Evolutionary conservation across 352 stramenopile genomes (phyloP), one percentile per base, ranked within the genome.

Genomic region (Phytophthora idaei): DNA sequence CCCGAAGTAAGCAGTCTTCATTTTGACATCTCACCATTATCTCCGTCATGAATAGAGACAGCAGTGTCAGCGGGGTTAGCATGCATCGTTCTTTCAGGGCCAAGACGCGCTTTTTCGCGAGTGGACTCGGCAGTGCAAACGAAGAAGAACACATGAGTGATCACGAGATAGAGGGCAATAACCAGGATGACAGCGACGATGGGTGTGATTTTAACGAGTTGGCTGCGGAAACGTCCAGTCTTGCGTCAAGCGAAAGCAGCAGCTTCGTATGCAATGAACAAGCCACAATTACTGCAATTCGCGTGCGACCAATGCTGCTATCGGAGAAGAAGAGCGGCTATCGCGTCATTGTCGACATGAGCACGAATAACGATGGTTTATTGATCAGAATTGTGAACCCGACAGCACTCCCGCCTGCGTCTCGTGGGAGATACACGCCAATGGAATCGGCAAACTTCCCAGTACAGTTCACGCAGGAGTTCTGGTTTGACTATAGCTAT

Each of bases 381-480:
- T 75, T 80, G 71, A 89, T 77, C 5, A 81, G 68, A 56, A 86
- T 90, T 25, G 72, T 89, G 37, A 90, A 90, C 52, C 82, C 82
- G 8, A 69, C 76, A 25, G 77, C 80, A 28, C 67, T 91, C 0
- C 57, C 71, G 0, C 25, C 55, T 31, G 14, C 9, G 5, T 49
- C 39, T 60, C 15, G 17, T 6, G 15, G 15, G 6, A 37, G 46
- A 15, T 47, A 42, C 25, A 60, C 27, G 14, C 27, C 67, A 17
- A 31, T 42, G 12, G 36, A 45, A 17, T 47, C 25, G n/a, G 21
- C 45, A 27, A 27, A 8, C 31, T 82, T 80, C 53, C 59, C 73
- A n/a, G 50, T 66, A 5, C 81, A 91, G 37, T 93, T 87, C 49
- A 89, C 74, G 5, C 83, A 93, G 53, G 76, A 90, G 56, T 93